phyloP scores from a whole-genome alignment of 2,329 filamentous ascomycete genomes.

The Colletotrichum sojae region DNA sequence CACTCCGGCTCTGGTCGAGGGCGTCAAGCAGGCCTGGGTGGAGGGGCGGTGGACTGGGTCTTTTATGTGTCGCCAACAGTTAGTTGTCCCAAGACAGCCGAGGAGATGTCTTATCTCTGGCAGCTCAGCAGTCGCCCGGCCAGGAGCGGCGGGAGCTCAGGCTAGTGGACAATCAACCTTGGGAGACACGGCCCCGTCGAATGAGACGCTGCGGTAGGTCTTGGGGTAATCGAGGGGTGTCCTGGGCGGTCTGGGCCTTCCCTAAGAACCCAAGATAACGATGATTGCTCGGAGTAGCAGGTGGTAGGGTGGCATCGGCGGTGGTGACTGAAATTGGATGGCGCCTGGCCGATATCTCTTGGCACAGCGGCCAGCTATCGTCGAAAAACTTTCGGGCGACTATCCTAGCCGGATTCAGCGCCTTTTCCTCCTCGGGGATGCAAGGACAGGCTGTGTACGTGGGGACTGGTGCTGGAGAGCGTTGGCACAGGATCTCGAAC shows the following conservation, averaged over 20 bases:
- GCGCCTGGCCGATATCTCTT: slow-evolving; percentile 14
- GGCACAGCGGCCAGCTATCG: neutral
- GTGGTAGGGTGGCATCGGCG: slow-evolving; percentile 2
- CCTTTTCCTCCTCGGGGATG: neutral
- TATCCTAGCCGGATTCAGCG: slow-evolving; percentile 22
- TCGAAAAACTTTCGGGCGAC: neutral
- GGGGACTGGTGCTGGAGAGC: slow-evolving; percentile 1
- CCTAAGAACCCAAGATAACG: slow-evolving; percentile 23
- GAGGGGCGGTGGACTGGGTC: neutral
- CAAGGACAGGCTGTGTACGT: neutral
- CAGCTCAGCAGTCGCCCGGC: neutral
- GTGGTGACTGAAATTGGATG: slow-evolving; percentile 15
- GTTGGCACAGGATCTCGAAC: neutral
- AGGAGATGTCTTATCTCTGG: slow-evolving; percentile 10
- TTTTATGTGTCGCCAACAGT: neutral
- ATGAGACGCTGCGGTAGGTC: slow-evolving; percentile 3
- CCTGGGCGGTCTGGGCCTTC: neutral
- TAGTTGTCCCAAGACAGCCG: neutral
- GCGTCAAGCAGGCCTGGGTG: too few relatives aligned
- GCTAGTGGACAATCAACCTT: neutral
- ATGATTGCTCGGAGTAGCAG: slow-evolving; percentile 21
- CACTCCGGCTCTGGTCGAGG: neutral
- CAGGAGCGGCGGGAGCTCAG: slow-evolving; percentile 8
- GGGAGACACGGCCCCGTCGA: slow-evolving; percentile 16
- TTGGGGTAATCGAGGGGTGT: slow-evolving; percentile 5